Evolutionary conservation across 73 alveolate genomes (phyloP).

Genomic region (Paramecium octaurelia): DNA sequence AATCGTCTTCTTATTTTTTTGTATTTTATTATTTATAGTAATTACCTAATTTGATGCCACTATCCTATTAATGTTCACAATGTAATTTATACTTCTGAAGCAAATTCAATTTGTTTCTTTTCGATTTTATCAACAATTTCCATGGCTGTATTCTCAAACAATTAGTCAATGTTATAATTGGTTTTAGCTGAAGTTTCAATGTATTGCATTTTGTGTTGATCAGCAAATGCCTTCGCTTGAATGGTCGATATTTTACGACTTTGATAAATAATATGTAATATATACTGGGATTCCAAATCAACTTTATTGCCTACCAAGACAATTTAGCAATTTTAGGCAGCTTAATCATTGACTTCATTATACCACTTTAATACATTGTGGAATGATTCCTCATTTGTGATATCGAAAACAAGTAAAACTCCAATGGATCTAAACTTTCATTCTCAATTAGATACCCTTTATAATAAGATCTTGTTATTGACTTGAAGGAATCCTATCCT

Average conservation of each 20-base stretch:
- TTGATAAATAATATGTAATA: not conserved
- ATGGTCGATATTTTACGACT: conserved; percentile 66
- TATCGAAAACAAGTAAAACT: conserved; percentile 85
- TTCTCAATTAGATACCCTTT: conserved; percentile 29
- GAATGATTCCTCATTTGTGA: conserved; percentile 73
- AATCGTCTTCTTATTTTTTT: not conserved
- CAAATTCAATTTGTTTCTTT: conserved; percentile 1
- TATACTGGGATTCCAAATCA: conserved; percentile 58
- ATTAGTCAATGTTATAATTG: conserved; percentile 67
- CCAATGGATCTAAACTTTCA: conserved; percentile 77
- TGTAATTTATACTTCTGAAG: not conserved
- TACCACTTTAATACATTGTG: conserved; percentile 64
- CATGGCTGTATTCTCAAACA: conserved; percentile 14
- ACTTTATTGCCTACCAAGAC: conserved; percentile 64
- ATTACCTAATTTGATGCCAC: conserved; percentile 33
- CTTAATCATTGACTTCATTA: conserved; percentile 62
- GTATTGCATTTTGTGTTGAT: conserved; percentile 71
- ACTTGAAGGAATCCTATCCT: conserved; percentile 55
- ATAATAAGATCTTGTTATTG: conserved; percentile 41
- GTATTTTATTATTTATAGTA: not conserved
- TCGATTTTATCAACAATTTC: conserved; percentile 24
- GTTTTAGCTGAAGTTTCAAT: conserved; percentile 90
- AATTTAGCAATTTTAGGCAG: conserved; percentile 33
- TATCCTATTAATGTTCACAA: not conserved
- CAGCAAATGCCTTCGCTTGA: conserved; percentile 80